Evolutionary conservation across 2,329 filamentous ascomycete genomes (phyloP).

Genomic region (Sporothrix luriei): DNA sequence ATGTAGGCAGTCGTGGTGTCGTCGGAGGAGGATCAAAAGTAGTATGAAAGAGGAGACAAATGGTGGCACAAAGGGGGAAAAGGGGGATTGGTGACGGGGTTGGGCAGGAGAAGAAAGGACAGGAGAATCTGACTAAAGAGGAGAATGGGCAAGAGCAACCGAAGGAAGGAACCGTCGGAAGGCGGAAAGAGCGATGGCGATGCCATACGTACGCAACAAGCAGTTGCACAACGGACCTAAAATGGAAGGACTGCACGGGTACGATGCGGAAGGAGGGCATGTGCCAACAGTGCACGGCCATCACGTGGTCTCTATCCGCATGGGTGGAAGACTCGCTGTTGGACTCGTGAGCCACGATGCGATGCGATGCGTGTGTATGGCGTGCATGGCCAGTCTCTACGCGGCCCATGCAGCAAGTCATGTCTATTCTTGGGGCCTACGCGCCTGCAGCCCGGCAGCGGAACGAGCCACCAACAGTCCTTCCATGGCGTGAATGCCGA

Average conservation of each 20-base stretch:
- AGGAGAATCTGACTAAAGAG: background rate
- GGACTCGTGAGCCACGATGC: background rate
- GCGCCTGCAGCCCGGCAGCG: slow-evolving; percentile 4
- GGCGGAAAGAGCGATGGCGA: slow-evolving; percentile 1
- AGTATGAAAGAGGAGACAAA: background rate
- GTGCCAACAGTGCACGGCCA: background rate
- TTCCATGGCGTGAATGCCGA: background rate
- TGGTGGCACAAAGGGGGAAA: background rate
- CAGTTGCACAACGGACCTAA: background rate
- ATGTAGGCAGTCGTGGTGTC: background rate
- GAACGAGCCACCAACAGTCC: slow-evolving; percentile 12
- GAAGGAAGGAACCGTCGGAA: slow-evolving; percentile 8
- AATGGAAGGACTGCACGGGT: background rate
- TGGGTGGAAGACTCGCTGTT: background rate
- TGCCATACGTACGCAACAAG: background rate
- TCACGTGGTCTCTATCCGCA: background rate
- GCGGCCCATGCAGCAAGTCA: background rate
- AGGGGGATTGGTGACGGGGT: background rate
- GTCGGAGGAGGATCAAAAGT: background rate
- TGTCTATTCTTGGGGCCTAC: slow-evolving; percentile 16
- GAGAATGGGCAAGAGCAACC: background rate
- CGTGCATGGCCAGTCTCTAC: too few relatives aligned
- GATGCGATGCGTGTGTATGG: background rate
- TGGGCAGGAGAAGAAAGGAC: background rate
- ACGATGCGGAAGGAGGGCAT: background rate